Evolutionary conservation across 129 eudicot species (phyloP).

Genomic region (Solidago caesia): DNA sequence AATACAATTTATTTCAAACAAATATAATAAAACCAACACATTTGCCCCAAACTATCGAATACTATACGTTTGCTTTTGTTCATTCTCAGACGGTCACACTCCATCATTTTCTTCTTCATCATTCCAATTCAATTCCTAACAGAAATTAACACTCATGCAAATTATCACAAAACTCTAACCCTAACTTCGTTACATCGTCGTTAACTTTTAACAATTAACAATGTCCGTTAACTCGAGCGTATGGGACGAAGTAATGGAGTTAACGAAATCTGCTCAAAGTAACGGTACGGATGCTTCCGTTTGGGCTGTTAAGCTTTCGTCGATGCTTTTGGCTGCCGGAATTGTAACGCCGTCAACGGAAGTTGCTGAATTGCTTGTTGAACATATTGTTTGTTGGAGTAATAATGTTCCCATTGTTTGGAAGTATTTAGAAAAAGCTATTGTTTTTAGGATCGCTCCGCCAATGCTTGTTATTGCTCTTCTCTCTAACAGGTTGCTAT

Average conservation of each 20-base stretch:
- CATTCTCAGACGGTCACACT: too few species aligned
- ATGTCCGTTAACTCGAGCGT: conserved; percentile 30
- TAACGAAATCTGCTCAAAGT: conserved; percentile 72
- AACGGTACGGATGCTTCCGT: conserved; percentile 57
- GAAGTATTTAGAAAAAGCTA: conserved; percentile 89
- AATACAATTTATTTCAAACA: too few species aligned
- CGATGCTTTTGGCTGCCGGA: conserved; percentile 60
- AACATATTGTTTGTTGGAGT: conserved; percentile 61
- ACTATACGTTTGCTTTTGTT: too few species aligned
- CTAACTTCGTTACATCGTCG: neutral
- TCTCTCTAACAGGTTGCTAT: conserved; percentile 65
- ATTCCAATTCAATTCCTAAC: too few species aligned
- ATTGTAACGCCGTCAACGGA: conserved; percentile 67
- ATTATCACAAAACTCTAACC: neutral
- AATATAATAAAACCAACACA: too few species aligned
- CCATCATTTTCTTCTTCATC: too few species aligned
- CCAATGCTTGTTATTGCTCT: conserved; percentile 83
- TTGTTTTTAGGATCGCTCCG: conserved; percentile 58
- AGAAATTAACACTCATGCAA: neutral
- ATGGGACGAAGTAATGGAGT: conserved; percentile 66
- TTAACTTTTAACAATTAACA: conserved; percentile 6
- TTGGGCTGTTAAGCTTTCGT: conserved; percentile 67
- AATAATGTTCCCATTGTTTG: conserved; percentile 77
- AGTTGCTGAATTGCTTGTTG: conserved; percentile 64
- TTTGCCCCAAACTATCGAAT: too few species aligned